phyloP scores from a whole-genome alignment of 2,329 filamentous ascomycete species.

The Hortaea werneckii region DNA sequence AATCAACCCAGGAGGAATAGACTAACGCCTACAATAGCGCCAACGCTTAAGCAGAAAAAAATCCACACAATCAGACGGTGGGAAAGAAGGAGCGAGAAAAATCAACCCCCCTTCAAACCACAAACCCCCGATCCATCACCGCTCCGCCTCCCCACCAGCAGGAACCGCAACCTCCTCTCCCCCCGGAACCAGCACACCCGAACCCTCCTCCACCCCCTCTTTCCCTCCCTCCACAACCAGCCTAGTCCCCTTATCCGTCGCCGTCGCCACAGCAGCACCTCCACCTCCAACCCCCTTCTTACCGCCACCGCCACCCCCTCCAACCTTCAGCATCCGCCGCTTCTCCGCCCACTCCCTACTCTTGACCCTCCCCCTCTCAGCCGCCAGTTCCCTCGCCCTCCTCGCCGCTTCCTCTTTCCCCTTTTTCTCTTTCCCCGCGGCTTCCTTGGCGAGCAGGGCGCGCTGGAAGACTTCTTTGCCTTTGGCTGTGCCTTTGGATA shows the following conservation, averaged over 20 bases:
- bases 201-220: neutral
- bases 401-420: conserved; percentile 41
- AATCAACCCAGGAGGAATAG: too few relatives aligned
- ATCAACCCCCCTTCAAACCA: too few relatives aligned
- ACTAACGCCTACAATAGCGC: too few relatives aligned
- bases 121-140: neutral
- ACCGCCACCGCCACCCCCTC: too few relatives aligned
- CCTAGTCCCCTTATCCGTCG: neutral
- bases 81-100: too few relatives aligned
- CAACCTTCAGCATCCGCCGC: conserved; percentile 9
- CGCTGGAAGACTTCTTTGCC: conserved; percentile 38
- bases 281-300: neutral
- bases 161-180: neutral
- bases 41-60: too few relatives aligned
- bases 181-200: neutral
- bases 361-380: conserved; percentile 34
- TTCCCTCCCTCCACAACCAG: neutral
- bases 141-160: neutral
- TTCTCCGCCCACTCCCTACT: conserved; percentile 42
- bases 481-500: conserved; percentile 26
- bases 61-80: too few relatives aligned
- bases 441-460: conserved; percentile 31
- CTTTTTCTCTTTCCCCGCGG: conserved; percentile 29
- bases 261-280: neutral
- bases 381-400: conserved; percentile 35